Evolutionary conservation across 1,284 basidiomycete species (phyloP).

Genomic region (Puccinia horiana): DNA sequence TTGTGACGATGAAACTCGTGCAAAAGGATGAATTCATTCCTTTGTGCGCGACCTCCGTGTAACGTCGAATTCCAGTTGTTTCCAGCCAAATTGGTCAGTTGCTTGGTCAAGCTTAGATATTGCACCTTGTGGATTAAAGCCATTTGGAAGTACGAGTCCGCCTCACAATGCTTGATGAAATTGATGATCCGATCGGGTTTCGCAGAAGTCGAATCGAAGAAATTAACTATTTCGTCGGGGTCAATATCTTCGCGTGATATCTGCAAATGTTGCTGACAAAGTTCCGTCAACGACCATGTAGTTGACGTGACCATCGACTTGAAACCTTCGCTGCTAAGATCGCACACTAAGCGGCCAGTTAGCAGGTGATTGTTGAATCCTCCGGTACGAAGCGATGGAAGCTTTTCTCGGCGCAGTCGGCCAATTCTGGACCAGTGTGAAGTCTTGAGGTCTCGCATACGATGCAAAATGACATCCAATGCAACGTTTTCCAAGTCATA

Average conservation of each 20-base stretch:
- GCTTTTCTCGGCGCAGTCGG: slow-evolving; percentile 80
- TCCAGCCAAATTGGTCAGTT: slow-evolving; percentile 94
- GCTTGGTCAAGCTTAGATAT: slow-evolving; percentile 81
- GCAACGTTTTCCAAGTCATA: slow-evolving; percentile 92
- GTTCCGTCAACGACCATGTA: slow-evolving; percentile 97
- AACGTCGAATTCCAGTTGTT: slow-evolving; percentile 97
- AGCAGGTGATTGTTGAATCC: slow-evolving; percentile 82
- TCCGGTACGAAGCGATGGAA: slow-evolving; percentile 69
- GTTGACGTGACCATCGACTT: slow-evolving; percentile 95
- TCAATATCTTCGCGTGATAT: slow-evolving; percentile 87
- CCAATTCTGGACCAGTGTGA: slow-evolving; percentile 94
- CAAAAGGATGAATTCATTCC: slow-evolving; percentile 97
- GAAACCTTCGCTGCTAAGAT: slow-evolving; percentile 88
- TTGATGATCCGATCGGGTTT: slow-evolving; percentile 77
- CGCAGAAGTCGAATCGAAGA: slow-evolving; percentile 81
- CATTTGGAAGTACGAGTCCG: slow-evolving; percentile 95
- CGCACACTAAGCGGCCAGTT: slow-evolving; percentile 83
- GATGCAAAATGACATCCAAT: slow-evolving; percentile 84
- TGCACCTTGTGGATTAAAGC: slow-evolving; percentile 89
- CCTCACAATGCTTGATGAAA: slow-evolving; percentile 87
- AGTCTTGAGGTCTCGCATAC: slow-evolving; percentile 83
- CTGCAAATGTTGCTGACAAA: slow-evolving; percentile 87
- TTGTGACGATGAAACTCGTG: slow-evolving; percentile 97
- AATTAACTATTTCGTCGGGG: slow-evolving; percentile 86
- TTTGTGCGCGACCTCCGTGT: slow-evolving; percentile 89